Evolutionary conservation across 192 early-diverging fungal genomes (phyloP).

Genomic region (Coemansia sp.): DNA sequence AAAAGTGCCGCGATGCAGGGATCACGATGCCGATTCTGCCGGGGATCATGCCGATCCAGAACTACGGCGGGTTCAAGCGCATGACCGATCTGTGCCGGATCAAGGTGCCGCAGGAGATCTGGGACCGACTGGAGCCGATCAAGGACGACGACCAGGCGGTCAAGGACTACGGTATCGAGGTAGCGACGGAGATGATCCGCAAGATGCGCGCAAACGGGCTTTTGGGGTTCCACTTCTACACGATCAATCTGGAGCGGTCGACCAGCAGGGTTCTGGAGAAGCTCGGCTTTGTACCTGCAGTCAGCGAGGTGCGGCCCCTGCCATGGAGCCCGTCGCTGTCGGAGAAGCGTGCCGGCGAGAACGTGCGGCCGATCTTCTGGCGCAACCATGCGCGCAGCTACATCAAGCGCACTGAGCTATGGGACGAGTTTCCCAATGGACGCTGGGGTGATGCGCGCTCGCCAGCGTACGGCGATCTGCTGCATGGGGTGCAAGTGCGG

Average conservation of each 20-base stretch:
- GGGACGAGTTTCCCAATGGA: conserved; percentile 99
- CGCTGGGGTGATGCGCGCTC: conserved; percentile 98
- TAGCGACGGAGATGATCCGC: conserved; percentile 84
- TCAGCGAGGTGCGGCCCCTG: conserved; percentile 64
- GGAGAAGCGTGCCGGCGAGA: conserved; percentile 89
- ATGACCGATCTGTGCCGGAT: conserved; percentile 88
- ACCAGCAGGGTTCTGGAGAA: conserved; percentile 87
- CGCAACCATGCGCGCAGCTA: conserved; percentile 92
- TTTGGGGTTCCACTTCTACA: conserved; percentile 94
- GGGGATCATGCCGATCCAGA: conserved; percentile 97
- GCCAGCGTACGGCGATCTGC: conserved; percentile 80
- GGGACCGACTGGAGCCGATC: conserved; percentile 88
- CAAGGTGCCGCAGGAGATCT: conserved; percentile 81
- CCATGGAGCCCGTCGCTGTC: conserved; percentile 74
- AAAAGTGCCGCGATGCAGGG: conserved; percentile 71
- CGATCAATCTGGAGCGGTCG: conserved; percentile 88
- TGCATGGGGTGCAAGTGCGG: conserved; percentile 79
- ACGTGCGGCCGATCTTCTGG: conserved; percentile 99
- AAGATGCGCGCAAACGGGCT: conserved; percentile 70
- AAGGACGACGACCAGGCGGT: conserved; percentile 98
- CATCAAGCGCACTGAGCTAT: conserved; percentile 85
- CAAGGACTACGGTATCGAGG: conserved; percentile 87
- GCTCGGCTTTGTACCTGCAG: conserved; percentile 71
- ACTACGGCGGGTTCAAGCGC: conserved; percentile 87
- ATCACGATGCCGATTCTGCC: conserved; percentile 86